These are phyloP conservation scores for Ophiosphaerella korrae DNA, from an alignment of 2,329 filamentous ascomycete genomes.

Conservation along the genomic window DNA sequence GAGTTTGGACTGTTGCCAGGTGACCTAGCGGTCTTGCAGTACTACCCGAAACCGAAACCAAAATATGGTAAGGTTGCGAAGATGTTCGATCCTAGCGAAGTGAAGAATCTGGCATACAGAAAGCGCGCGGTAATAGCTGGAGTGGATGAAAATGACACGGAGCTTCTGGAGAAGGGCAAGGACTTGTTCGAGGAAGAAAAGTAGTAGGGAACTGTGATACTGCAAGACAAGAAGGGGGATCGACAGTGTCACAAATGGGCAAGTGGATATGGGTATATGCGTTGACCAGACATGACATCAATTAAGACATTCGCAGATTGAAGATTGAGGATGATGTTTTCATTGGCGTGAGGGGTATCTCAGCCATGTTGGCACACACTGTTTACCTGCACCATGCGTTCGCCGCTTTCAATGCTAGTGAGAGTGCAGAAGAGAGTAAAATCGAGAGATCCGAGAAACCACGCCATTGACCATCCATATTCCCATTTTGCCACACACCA, in stretches of 20 bases:
- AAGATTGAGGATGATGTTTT: constrained; percentile 31
- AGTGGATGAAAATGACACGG: constrained; percentile 5
- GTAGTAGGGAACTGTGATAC: background rate
- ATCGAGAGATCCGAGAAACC: constrained; percentile 47
- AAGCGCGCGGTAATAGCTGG: constrained; percentile 17
- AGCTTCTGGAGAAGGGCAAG: constrained; percentile 6
- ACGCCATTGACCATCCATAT: constrained; percentile 47
- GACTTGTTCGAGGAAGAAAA: constrained; percentile 16
- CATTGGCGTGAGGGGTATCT: constrained; percentile 45
- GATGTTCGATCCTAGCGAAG: constrained; percentile 14
- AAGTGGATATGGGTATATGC: background rate
- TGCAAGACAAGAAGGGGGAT: no score
- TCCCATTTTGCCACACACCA: constrained; percentile 43
- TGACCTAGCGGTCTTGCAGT: constrained; percentile 13
- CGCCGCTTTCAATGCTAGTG: constrained; percentile 46
- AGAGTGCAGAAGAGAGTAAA: constrained; percentile 48
- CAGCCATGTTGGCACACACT: constrained; percentile 42
- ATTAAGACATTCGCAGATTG: background rate
- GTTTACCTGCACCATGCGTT: constrained; percentile 43
- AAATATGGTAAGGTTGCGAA: constrained; percentile 19
- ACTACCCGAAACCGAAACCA: constrained; percentile 13
- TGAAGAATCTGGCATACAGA: constrained; percentile 9
- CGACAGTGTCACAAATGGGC: no score
- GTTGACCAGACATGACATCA: background rate
- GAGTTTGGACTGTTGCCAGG: constrained; percentile 10